Conservation (phyloP, 2,329 filamentous ascomycete species). For the Trichophyton rubrum region DNA sequence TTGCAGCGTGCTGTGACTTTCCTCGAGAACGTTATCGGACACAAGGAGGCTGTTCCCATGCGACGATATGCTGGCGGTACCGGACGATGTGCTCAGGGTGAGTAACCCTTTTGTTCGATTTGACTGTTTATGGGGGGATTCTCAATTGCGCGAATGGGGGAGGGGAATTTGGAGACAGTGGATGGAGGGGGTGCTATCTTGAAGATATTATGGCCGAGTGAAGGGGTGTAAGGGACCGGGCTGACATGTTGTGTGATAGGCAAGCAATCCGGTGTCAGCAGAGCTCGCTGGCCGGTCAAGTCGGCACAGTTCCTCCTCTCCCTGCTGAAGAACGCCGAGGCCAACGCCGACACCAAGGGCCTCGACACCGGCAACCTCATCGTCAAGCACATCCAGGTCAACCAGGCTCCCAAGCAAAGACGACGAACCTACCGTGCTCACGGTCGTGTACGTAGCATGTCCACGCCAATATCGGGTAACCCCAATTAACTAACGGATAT, state of each 20-base stretch:
- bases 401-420: conserved; percentile 99
- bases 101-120: conserved; percentile 32
- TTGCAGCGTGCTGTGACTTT: conserved; percentile 86
- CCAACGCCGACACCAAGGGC: conserved; percentile 93
- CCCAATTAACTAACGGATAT: conserved; percentile 1
- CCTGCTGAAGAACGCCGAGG: conserved; percentile 94
- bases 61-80: conserved; percentile 92
- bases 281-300: conserved; percentile 98
- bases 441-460: conserved; percentile 73
- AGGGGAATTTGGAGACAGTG: not conserved
- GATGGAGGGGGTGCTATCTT: not conserved
- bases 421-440: conserved; percentile 99
- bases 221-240: not conserved
- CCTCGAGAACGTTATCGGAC: conserved; percentile 94
- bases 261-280: conserved; percentile 97
- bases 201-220: not conserved
- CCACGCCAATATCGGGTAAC: not conserved
- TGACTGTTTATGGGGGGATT: not conserved
- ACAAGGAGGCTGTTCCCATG: conserved; percentile 97
- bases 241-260: conserved; percentile 41
- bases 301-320: conserved; percentile 95
- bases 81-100: conserved; percentile 95
- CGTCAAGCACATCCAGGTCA: conserved; percentile 99
- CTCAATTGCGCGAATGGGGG: not conserved
- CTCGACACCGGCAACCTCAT: conserved; percentile 94